Evolutionary conservation across 1,284 basidiomycete species (phyloP).

Genomic region (Naganishia sp.): DNA sequence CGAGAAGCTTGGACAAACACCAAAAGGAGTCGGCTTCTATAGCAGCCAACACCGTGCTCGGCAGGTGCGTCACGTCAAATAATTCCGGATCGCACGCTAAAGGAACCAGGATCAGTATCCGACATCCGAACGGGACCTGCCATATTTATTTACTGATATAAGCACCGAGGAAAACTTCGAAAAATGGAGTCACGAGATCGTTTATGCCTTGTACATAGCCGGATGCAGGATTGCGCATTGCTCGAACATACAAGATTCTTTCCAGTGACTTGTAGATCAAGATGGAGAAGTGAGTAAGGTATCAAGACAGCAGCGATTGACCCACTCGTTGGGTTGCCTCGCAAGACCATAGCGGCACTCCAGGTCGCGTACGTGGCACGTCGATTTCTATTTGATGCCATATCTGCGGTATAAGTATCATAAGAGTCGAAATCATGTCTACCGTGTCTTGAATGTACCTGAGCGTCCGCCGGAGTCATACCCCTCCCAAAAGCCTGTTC

Average conservation of each 20-base stretch:
- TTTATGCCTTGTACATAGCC: slow-evolving; percentile 98
- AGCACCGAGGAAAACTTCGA: slow-evolving; percentile 83
- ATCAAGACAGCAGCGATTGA: slow-evolving; percentile 33
- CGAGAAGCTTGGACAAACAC: slow-evolving; percentile 88
- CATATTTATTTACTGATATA: slow-evolving; percentile 70
- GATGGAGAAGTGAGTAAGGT: background rate
- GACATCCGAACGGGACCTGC: background rate
- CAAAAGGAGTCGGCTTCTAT: slow-evolving; percentile 95
- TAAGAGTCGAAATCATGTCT: background rate
- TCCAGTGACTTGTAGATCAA: slow-evolving; percentile 69
- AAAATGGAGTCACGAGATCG: slow-evolving; percentile 92
- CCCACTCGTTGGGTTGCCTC: slow-evolving; percentile 78
- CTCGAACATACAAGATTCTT: slow-evolving; percentile 94
- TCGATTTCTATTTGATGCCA: slow-evolving; percentile 99
- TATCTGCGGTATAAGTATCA: slow-evolving; percentile 58
- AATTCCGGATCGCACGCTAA: slow-evolving; percentile 81
- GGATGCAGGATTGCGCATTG: slow-evolving; percentile 91
- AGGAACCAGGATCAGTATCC: slow-evolving; percentile 3
- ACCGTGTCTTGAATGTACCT: slow-evolving; percentile 38
- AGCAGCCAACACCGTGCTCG: slow-evolving; percentile 69
- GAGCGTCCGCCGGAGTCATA: slow-evolving; percentile 78
- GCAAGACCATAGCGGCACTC: slow-evolving; percentile 87
- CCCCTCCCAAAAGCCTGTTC: slow-evolving; percentile 88
- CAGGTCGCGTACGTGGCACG: slow-evolving; percentile 88
- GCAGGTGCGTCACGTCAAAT: slow-evolving; percentile 77